Evolutionary conservation across 306 rosid genomes (phyloP).

Genomic region (Cicer yamashitae): DNA sequence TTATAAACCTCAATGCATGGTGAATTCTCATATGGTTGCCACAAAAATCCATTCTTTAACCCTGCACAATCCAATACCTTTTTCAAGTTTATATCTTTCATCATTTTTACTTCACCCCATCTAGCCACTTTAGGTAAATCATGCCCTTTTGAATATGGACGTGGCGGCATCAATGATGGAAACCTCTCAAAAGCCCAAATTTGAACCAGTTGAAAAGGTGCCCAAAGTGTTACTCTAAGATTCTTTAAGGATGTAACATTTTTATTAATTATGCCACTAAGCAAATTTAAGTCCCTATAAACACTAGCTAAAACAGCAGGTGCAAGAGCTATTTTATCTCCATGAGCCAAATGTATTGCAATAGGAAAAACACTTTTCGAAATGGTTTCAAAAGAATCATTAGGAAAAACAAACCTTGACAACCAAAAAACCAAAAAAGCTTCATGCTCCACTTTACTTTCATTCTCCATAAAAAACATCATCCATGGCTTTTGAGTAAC

Average conservation of each 20-base stretch:
- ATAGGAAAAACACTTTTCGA: conserved; percentile 45
- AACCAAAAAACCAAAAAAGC: conserved; percentile 60
- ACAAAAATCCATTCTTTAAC: conserved; percentile 43
- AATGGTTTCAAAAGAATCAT: background rate
- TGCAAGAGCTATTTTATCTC: conserved; percentile 61
- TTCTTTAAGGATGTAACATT: background rate
- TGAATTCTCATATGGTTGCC: conserved; percentile 59
- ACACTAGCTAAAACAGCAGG: conserved; percentile 61
- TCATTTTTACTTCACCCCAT: conserved; percentile 42
- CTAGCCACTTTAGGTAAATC: conserved; percentile 44
- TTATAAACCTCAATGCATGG: conserved; percentile 29
- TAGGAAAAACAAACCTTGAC: conserved; percentile 58
- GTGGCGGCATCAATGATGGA: conserved; percentile 17
- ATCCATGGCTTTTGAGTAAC: conserved; percentile 47
- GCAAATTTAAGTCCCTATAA: conserved; percentile 47
- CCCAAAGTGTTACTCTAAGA: conserved; percentile 11
- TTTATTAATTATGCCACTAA: background rate
- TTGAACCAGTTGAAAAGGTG: conserved; percentile 60
- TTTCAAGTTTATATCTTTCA: background rate
- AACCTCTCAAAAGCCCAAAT: conserved; percentile 71
- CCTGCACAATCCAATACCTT: conserved; percentile 31
- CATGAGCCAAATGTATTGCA: conserved; percentile 56
- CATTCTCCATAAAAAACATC: conserved; percentile 50
- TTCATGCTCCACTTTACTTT: conserved; percentile 51
- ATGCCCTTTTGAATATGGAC: background rate